phyloP scores from a whole-genome alignment of 495 filamentous ascomycete genomes.

The Aspergillus kassunensis region DNA sequence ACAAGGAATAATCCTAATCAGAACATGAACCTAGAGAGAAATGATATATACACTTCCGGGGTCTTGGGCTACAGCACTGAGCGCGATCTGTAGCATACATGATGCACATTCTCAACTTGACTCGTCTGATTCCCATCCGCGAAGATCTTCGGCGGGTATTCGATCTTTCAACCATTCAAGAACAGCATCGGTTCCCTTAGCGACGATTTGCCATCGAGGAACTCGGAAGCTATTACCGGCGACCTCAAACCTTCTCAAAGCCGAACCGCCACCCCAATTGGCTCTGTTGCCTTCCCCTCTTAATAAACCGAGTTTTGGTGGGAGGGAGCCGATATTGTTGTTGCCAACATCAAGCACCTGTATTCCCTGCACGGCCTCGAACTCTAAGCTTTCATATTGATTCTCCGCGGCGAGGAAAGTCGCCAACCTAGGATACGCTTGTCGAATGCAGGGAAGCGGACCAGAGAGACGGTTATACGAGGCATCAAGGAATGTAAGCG shows the following conservation, averaged over 20 bases:
- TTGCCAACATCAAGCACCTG: slow-evolving; percentile 72
- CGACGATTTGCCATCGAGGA: slow-evolving; percentile 79
- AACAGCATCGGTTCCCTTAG: slow-evolving; percentile 84
- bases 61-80: background rate
- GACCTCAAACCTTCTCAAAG: slow-evolving; percentile 57
- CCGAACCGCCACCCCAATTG: slow-evolving; percentile 35
- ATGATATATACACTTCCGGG: slow-evolving; percentile 8
- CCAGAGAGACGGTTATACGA: slow-evolving; percentile 71
- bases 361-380: slow-evolving; percentile 70
- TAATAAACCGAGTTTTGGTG: slow-evolving; percentile 72
- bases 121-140: slow-evolving; percentile 33
- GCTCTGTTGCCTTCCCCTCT: slow-evolving; percentile 44
- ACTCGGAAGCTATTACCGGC: slow-evolving; percentile 81
- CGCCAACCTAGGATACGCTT: slow-evolving; percentile 60
- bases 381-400: slow-evolving; percentile 62
- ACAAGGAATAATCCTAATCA: background rate
- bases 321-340: slow-evolving; percentile 75
- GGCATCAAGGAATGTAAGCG: slow-evolving; percentile 70
- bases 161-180: slow-evolving; percentile 77
- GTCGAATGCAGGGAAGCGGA: slow-evolving; percentile 54
- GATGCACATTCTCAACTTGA: slow-evolving; percentile 3
- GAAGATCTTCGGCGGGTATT: slow-evolving; percentile 62
- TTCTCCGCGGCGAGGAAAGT: slow-evolving; percentile 74
- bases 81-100: background rate
- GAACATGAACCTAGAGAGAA: slow-evolving; percentile 5